Conservation (phyloP, 2,329 filamentous ascomycete species). For the Stemphylium vesicarium region DNA sequence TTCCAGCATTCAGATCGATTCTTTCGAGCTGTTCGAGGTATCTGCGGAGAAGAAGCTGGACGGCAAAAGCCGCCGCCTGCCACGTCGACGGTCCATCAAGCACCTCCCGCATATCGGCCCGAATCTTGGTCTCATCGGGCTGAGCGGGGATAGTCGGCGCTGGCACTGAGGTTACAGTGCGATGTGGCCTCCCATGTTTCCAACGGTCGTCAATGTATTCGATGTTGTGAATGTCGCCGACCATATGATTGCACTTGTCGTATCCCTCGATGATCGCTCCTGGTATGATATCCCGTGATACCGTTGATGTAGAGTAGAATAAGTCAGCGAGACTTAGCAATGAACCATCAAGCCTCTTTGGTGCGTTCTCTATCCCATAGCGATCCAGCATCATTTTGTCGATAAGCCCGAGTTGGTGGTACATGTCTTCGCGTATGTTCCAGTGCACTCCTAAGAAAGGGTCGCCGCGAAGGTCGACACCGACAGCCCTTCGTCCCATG, state of each 20-base stretch:
- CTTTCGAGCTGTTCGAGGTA: constrained; percentile 23
- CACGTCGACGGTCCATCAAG: constrained; percentile 25
- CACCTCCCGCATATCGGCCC: constrained; percentile 20
- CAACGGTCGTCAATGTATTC: constrained; percentile 27
- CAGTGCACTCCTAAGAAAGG: constrained; percentile 28
- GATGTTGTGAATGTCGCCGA: constrained; percentile 18
- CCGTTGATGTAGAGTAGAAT: constrained; percentile 18
- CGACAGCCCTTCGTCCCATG: constrained; percentile 21
- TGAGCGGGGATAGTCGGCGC: constrained; percentile 10
- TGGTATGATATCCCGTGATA: constrained; percentile 17
- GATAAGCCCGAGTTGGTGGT: constrained; percentile 26
- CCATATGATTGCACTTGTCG: constrained; percentile 17
- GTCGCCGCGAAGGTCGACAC: constrained; percentile 23
- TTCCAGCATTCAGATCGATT: constrained; percentile 19
- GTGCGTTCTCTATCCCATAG: constrained; percentile 14
- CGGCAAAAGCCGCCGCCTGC: constrained; percentile 19
- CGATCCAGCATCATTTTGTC: constrained; percentile 26
- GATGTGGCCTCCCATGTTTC: constrained; percentile 22
- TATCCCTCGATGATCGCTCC: constrained; percentile 24
- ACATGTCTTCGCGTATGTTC: constrained; percentile 28
- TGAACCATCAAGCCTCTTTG: constrained; percentile 20
- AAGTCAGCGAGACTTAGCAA: constrained; percentile 16
- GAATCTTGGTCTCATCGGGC: constrained; percentile 17
- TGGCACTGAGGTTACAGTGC: constrained; percentile 19
- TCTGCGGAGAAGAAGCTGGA: constrained; percentile 22